phyloP scores from a whole-genome alignment of 2,329 filamentous ascomycete genomes.

The Neophaeococcomyces mojaviensis region DNA sequence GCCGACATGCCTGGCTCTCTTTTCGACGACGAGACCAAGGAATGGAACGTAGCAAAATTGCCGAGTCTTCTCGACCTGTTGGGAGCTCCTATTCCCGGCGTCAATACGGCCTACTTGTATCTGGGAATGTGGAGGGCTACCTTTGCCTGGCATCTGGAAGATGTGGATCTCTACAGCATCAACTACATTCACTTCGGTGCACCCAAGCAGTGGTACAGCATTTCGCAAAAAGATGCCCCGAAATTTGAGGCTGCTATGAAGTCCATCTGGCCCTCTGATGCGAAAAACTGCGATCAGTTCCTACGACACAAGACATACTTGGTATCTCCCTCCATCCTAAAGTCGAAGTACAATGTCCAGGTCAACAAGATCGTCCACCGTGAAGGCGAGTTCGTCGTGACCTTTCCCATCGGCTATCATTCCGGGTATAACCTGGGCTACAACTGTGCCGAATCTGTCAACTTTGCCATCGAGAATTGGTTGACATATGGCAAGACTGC shows the following conservation, averaged over 20 bases:
- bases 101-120: slow-evolving; percentile 96
- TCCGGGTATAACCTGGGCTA: slow-evolving; percentile 97
- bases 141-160: slow-evolving; percentile 97
- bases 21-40: slow-evolving; percentile 75
- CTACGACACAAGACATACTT: slow-evolving; percentile 95
- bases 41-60: slow-evolving; percentile 92
- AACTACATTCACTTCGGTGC: slow-evolving; percentile 99
- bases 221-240: slow-evolving; percentile 87
- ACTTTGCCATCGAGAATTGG: slow-evolving; percentile 94
- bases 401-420: slow-evolving; percentile 96
- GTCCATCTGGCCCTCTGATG: slow-evolving; percentile 72
- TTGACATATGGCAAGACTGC: slow-evolving; percentile 89
- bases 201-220: slow-evolving; percentile 99
- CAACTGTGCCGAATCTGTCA: slow-evolving; percentile 97
- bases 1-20: slow-evolving; percentile 94
- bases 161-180: slow-evolving; percentile 98
- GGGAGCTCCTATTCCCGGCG: slow-evolving; percentile 90
- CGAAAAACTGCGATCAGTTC: slow-evolving; percentile 93
- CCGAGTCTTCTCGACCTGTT: slow-evolving; percentile 89
- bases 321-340: slow-evolving; percentile 81
- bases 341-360: slow-evolving; percentile 84
- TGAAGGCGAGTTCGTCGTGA: slow-evolving; percentile 96
- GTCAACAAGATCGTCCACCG: slow-evolving; percentile 95
- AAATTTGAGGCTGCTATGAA: slow-evolving; percentile 94
- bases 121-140: slow-evolving; percentile 99